Evolutionary conservation across 805 yeast species (phyloP), one percentile per base, ranked within the genome.

Genomic region (Saccharomycopsis schoenii): DNA sequence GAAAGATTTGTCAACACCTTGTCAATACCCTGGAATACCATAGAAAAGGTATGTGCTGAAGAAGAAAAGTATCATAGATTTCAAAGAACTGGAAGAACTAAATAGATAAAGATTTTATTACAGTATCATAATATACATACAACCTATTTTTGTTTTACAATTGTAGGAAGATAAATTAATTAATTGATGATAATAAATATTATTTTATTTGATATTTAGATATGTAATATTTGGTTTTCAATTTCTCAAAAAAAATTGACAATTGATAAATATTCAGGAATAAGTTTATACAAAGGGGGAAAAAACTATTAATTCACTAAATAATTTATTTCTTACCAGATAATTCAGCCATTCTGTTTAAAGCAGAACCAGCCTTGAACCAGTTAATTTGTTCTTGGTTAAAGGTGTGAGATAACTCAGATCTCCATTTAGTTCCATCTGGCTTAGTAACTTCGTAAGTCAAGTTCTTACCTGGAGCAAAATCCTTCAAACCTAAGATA

Each of bases 311-410:
- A 8, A 12, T 8, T 47, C n/a, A 17, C 25, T 47, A 47, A 10
- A 21, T 47, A 24, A 47, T 25, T 60, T 55, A 58, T 58, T 61
- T 58, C 36, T 61, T 43, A 43, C 61, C 63, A 55, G 61, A 50
- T n/a, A 61, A 29, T 57, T 61, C 59, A 66, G 91, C 88, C 91
- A 91, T 89, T 83, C 87, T 89, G 89, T 94, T 94, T 80, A 94
- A 86, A 76, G 99, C 99, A 70, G 97, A 91, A 81, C 99, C 99
- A 72, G 87, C 85, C 84, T 89, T 93, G 88, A 93, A 93, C 98
- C 98, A 93, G 76, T 89, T 97, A 74, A 93, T 88, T 83, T 93
- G 99, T 82, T 94, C 97, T 66, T 75, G 65, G 83, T 94, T 94
- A 84, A 89, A 94, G 67, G 99, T 94, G 83, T 94, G 99, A 61